A percentile compares a stretch with the other conserved stretches of the same genome.
Conservation (phyloP, 805 yeast species). For the Ogataea methylovora region DNA sequence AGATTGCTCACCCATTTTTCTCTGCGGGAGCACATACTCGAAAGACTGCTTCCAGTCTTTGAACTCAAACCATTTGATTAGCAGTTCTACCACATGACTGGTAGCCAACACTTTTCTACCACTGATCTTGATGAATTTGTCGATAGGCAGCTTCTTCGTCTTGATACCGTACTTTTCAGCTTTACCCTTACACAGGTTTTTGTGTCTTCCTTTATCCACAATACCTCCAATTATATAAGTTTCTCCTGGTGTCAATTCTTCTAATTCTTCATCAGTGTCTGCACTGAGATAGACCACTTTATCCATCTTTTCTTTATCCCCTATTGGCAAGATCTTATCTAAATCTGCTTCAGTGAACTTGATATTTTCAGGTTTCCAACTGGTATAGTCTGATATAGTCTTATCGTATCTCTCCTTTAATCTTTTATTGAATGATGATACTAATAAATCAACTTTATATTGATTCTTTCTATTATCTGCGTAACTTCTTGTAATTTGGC, state of each 20-base stretch:
- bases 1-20: conserved; percentile 63
- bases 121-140: conserved; percentile 69
- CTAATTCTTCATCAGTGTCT: conserved; percentile 69
- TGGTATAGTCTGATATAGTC: conserved; percentile 46
- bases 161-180: conserved; percentile 65
- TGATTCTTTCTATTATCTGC: conserved; percentile 63
- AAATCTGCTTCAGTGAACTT: conserved; percentile 36
- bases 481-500: conserved; percentile 78
- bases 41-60: conserved; percentile 83
- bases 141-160: conserved; percentile 81
- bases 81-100: conserved; percentile 86
- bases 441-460: conserved; percentile 47
- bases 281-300: conserved; percentile 71
- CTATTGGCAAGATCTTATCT: conserved; percentile 18
- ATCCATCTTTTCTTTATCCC: conserved; percentile 19
- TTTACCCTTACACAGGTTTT: conserved; percentile 69
- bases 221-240: conserved; percentile 93
- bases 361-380: conserved; percentile 57
- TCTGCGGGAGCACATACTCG: conserved; percentile 76
- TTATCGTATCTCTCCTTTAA: conserved; percentile 64
- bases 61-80: conserved; percentile 72
- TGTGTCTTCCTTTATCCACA: conserved; percentile 90
- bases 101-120: conserved; percentile 91
- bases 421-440: conserved; percentile 60
- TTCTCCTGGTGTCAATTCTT: conserved; percentile 53